Evolutionary conservation across 2,329 filamentous ascomycete genomes (phyloP), one percentile per base, ranked within the genome.

Genomic region (Colletotrichum sp.): DNA sequence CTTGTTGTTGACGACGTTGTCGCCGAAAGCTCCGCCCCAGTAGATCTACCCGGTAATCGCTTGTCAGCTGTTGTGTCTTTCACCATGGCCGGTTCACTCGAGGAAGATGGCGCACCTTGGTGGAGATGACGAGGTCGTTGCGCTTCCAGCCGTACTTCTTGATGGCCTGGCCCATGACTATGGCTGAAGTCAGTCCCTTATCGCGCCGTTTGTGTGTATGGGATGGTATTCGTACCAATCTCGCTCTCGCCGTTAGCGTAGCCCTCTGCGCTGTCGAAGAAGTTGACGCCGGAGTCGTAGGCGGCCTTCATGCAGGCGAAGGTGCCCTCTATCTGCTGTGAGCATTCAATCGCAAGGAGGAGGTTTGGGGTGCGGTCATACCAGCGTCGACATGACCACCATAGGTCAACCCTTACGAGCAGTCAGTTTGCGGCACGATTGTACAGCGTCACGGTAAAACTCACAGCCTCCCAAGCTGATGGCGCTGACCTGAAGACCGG

Each of bases 401-500:
- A 77, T 94, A 95, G 1, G 93, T 95, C 66, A 95, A 86, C 92
- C 75, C 75, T 76, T 1, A 3, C 2, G 5, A n/a, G 29, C 2
- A 21, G 59, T 70, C 36, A 66, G 62, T 55, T 13, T 51, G 38
- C 29, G 61, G 5, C 47, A 67, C 57, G 33, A 21, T 11, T 24
- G 15, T 21, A 15, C 34, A 6, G 36, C 12, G 21, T n/a, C 4
- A 34, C 33, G 11, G 15, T 31, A 34, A 21, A 54, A 74, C 75
- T 72, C 57, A 76, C 92, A 93, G 77, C 91, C 90, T 72, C 91
- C 93, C 4, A 95, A 86, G 3, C 92, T 92, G 75, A 95, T 93
- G 59, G 91, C 89, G 33, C 93, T 95, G 38, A 95, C 93, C 81
- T 95, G 91, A 21, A 95, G 88, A 68, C 93, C 93, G 18, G 92